Base-by-base conservation (phyloP, 805 yeast genomes). In the Teunomyces barrocoloradensis region DNA sequence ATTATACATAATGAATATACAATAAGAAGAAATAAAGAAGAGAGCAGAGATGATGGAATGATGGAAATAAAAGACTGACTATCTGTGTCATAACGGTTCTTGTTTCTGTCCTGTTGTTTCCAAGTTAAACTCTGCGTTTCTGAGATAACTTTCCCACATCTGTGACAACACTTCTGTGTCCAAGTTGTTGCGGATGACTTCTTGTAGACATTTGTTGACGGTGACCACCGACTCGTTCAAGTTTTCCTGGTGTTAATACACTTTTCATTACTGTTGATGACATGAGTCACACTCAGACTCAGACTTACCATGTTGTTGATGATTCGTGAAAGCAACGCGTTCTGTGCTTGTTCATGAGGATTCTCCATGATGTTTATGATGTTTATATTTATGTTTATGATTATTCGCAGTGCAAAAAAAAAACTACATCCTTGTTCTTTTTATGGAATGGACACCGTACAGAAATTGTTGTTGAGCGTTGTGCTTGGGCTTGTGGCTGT, bases 301-400 rank as follows among this genome's bases (percentile, higher is more conserved):
- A 18, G 20, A 18, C 89, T 42, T 74, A 84, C 89, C 63, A 87
- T 80, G 54, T 85, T 87, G 62, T 79, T 80, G 43, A 86, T 81
- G n/a, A 88, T 87, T 52, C 96, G 79, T 9, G 87, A 80, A 35
- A 86, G 71, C 18, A 89, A 70, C 12, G 89, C 89, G 53, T 79
- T 83, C 60, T 89, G 96, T 5, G 80, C 86, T 59, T 85, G 86
- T 57, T 87, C 91, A 59, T 88, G 91, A 3, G 96, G 96, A 57
- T 87, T 88, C 65, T 87, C 89, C 95, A 87, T 87, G 34, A 42
- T 54, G 20, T 17, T 17, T 17, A 17, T 17, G 18, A 87, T 87
- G 7, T 21, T 21, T 21, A 21, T 21, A 11, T 44, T 43, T 15
- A 2, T 37, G 34, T n/a, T 28, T 42, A n/a, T 29, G 44, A 45